phyloP scores from a whole-genome alignment of 2,329 filamentous ascomycete genomes.

The Sporothrix phasma region DNA sequence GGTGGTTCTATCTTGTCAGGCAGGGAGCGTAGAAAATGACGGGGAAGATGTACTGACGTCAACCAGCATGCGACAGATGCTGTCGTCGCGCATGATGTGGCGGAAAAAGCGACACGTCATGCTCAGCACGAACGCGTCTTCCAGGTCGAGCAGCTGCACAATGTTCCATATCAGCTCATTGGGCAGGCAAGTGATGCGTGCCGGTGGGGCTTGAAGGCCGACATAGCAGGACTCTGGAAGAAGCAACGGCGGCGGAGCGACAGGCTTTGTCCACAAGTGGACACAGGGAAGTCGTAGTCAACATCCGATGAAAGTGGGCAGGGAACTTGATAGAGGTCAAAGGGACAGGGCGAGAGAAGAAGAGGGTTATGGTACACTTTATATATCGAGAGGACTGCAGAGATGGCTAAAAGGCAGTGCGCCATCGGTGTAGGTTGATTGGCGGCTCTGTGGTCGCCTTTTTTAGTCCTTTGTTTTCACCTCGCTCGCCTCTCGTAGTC shows the following conservation, averaged over 20 bases:
- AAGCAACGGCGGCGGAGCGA: not conserved
- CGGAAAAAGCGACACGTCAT: slow-evolving; percentile 42
- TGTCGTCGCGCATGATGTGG: slow-evolving; percentile 41
- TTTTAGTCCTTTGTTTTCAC: not conserved
- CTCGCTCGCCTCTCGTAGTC: not conserved
- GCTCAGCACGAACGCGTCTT: slow-evolving; percentile 49
- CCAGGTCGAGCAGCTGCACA: slow-evolving; percentile 41
- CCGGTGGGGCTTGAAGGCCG: slow-evolving; percentile 12
- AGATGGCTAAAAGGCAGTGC: too few species aligned
- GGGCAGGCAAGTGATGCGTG: slow-evolving; percentile 37
- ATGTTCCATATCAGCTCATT: slow-evolving; percentile 57
- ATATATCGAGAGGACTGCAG: not conserved
- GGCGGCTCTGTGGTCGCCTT: not conserved
- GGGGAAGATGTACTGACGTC: slow-evolving; percentile 36
- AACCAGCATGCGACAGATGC: slow-evolving; percentile 47
- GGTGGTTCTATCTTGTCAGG: slow-evolving; percentile 1
- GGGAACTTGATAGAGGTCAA: not conserved
- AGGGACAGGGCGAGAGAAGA: not conserved
- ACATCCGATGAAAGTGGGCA: not conserved
- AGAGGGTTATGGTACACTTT: not conserved
- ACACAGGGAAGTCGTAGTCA: not conserved
- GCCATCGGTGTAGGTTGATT: too few species aligned
- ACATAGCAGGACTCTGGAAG: not conserved
- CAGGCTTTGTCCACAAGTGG: slow-evolving; percentile 1
- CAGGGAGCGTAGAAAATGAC: not conserved